Conservation (phyloP, 2,329 filamentous ascomycete species). For the Fusarium mangiferae region DNA sequence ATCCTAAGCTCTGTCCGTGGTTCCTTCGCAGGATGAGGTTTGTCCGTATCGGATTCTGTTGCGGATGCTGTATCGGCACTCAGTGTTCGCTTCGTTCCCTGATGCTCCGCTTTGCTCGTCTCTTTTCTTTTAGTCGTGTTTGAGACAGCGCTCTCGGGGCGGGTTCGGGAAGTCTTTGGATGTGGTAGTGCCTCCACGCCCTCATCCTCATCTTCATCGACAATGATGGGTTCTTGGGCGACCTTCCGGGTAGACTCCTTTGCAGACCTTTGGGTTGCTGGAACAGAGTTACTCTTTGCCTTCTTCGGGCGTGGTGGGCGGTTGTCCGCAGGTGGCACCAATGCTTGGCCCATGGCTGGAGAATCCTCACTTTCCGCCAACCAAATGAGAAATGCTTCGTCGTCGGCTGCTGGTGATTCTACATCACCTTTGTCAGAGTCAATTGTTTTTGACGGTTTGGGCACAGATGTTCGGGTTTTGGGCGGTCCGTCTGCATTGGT, state of each 20-base stretch:
- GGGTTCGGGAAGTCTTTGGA: background rate
- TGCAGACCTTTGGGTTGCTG: background rate
- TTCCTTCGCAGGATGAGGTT: conserved; percentile 28
- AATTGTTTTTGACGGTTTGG: background rate
- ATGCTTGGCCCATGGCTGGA: background rate
- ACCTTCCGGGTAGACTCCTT: background rate
- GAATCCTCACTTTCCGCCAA: conserved; percentile 8
- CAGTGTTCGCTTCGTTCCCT: conserved; percentile 14
- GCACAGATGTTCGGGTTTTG: background rate
- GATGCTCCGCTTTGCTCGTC: background rate
- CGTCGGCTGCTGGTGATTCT: background rate
- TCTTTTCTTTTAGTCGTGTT: background rate
- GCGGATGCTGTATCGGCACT: background rate
- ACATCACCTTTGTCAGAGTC: background rate
- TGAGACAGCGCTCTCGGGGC: background rate
- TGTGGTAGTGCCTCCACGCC: background rate
- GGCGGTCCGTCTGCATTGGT: background rate
- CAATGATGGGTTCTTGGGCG: background rate
- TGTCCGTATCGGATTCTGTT: background rate
- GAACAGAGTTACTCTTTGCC: background rate
- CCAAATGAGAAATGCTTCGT: conserved; percentile 29
- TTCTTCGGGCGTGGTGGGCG: background rate
- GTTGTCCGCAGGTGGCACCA: background rate
- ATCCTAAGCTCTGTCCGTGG: conserved; percentile 60
- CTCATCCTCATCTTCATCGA: background rate